Evolutionary conservation across 305 asterid species (phyloP), one percentile per base, ranked within the genome.

Genomic region (Plantago rigida): DNA sequence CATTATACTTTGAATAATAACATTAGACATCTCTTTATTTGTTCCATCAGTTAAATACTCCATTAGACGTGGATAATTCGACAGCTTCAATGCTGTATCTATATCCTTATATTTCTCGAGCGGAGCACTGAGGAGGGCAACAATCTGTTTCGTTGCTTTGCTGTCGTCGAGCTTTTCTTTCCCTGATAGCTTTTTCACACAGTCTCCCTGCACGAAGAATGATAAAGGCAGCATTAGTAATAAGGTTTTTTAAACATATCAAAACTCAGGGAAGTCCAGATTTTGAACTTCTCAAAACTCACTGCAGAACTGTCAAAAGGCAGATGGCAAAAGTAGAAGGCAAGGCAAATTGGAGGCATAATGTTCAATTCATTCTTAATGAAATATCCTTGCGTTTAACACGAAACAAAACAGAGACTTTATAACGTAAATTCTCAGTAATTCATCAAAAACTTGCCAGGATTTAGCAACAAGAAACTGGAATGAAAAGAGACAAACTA

Each of bases 101-200:
- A 92, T 89, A 75, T 89, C 97, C 71, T 92, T 86, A 71, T 84
- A 92, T 75, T 89, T 92, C 65, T 84, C 87, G 57, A 92, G 82
- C n/a, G 99, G 97, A 70, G 99, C 95, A 78, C 96, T 92, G 65
- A 88, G 82, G 73, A 92, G 91, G 54, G 94, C 87, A 73, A 92
- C 92, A 63, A 92, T 82, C 81, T 82, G 93, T 78, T 86, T 88
- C 60, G 92, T 86, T 63, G 95, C 94, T 77, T 84, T 83, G 76
- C 73, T 78, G 72, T 92, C 96, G 60, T 79, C 84, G 56, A 89
- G 83, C 82, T 83, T 86, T 76, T 87, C 95, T 74, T 78, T 83
- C 63, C 87, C 91, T 22, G 95, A 83, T 57, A 92, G 91, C 72
- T 83, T 86, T 65, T 71, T 79, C 31, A 84, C 87, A 63, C 96